phyloP scores from a whole-genome alignment of 169 alveolate species.

The Ichthyophthirius multifiliis region DNA sequence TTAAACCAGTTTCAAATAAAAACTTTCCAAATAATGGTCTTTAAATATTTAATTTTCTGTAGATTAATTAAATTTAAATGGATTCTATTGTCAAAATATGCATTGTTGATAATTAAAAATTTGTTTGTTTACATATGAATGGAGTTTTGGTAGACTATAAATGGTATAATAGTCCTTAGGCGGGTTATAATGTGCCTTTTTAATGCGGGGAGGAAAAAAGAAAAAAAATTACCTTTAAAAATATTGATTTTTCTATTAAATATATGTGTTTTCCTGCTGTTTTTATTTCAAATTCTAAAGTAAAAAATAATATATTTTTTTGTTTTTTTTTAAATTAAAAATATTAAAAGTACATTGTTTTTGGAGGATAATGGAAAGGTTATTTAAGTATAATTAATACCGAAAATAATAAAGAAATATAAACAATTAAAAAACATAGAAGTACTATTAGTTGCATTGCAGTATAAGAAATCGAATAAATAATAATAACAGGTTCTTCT shows the following conservation, averaged over 20 bases:
- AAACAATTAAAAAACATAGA: background rate
- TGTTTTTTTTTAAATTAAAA: background rate
- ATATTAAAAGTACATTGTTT: background rate
- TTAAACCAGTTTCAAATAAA: slow-evolving; percentile 40
- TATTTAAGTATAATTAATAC: background rate
- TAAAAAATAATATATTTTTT: background rate
- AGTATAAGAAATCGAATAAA: too few species aligned
- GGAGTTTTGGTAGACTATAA: too few species aligned
- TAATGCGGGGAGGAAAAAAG: slow-evolving; percentile 45
- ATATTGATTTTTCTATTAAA: background rate
- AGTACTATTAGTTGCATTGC: slow-evolving; percentile 10
- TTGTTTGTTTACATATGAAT: slow-evolving; percentile 35
- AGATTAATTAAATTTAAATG: background rate
- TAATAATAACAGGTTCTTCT: slow-evolving; percentile 5
- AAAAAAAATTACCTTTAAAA: slow-evolving; percentile 16
- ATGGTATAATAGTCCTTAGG: slow-evolving; percentile 35
- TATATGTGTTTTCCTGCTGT: background rate
- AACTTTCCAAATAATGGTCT: background rate
- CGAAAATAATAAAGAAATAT: slow-evolving; percentile 7
- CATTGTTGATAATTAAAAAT: slow-evolving; percentile 41
- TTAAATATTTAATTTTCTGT: background rate
- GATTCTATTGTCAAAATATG: slow-evolving; percentile 43
- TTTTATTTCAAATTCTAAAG: slow-evolving; percentile 12
- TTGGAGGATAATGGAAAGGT: slow-evolving; percentile 34
- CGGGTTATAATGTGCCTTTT: slow-evolving; percentile 45